Conservation (phyloP, 495 filamentous ascomycete species). For the Daldinia decipiens region DNA sequence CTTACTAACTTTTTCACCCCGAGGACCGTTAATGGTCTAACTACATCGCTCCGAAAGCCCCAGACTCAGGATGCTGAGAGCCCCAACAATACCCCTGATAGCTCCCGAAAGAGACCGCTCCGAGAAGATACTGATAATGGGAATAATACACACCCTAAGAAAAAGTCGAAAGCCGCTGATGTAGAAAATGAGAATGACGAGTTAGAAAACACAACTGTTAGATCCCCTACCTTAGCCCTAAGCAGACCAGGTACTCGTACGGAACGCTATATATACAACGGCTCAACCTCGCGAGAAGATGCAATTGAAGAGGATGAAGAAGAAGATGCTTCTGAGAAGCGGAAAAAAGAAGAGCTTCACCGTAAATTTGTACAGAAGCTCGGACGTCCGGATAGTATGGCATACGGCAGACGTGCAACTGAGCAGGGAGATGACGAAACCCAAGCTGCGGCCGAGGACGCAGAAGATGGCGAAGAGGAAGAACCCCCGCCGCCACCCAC, state of each 20-base stretch:
- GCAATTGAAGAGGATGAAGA: constrained; percentile 56
- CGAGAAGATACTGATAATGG: constrained; percentile 55
- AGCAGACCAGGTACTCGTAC: constrained; percentile 49
- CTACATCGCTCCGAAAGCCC: constrained; percentile 24
- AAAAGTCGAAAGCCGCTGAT: constrained; percentile 52
- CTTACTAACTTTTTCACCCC: constrained; percentile 89
- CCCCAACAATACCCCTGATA: constrained; percentile 23
- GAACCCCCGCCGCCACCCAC: constrained; percentile 56
- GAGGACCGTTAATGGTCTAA: constrained; percentile 58
- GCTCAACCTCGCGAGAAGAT: constrained; percentile 42
- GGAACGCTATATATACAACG: constrained; percentile 59
- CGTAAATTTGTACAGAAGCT: constrained; percentile 90
- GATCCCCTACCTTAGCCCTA: constrained; percentile 24
- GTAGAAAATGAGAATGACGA: constrained; percentile 44
- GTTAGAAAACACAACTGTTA: constrained; percentile 24
- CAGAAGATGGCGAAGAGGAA: constrained; percentile 65
- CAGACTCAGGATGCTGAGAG: constrained; percentile 21
- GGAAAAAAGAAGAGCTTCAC: constrained; percentile 76
- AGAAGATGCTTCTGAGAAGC: constrained; percentile 58
- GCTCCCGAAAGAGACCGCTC: constrained; percentile 57
- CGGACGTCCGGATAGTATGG: constrained; percentile 81
- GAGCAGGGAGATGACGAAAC: constrained; percentile 63
- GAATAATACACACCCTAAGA: constrained; percentile 52
- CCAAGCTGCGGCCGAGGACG: constrained; percentile 57
- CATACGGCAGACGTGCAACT: constrained; percentile 70